Percentiles rank a stretch among this genome's conserved stretches.
Conservation (phyloP, 2,329 filamentous ascomycete species). For the Alternaria triticimaculans region DNA sequence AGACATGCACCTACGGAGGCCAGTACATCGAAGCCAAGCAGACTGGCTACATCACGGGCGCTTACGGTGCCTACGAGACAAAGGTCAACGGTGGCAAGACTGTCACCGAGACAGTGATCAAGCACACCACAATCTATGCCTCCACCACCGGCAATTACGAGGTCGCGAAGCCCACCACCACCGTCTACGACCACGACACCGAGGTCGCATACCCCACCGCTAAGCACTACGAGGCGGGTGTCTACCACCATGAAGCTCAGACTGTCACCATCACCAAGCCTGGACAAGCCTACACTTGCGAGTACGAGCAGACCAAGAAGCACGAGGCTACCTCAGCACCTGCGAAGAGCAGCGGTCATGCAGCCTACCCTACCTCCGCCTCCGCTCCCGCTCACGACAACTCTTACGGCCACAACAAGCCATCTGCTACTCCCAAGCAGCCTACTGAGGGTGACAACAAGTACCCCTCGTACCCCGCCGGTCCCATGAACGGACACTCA, state of each 20-base stretch:
- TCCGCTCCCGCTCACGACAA: slow-evolving; percentile 12
- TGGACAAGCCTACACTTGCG: slow-evolving; percentile 38
- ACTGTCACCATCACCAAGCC: slow-evolving; percentile 45
- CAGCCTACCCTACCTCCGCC: slow-evolving; percentile 10
- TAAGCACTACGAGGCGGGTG: slow-evolving; percentile 28
- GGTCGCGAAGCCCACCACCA: slow-evolving; percentile 44
- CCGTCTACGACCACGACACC: slow-evolving; percentile 34
- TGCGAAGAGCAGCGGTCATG: slow-evolving; percentile 8
- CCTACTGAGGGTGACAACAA: slow-evolving; percentile 9
- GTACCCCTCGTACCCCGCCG: slow-evolving; percentile 7
- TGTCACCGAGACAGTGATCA: slow-evolving; percentile 33
- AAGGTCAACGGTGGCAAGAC: slow-evolving; percentile 17
- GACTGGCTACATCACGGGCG: slow-evolving; percentile 33
- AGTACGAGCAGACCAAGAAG: slow-evolving; percentile 29
- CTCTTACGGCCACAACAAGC: slow-evolving; percentile 13
- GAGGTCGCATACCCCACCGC: slow-evolving; percentile 36
- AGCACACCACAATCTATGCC: slow-evolving; percentile 32
- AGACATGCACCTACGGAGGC: slow-evolving; percentile 39
- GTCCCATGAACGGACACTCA: background rate
- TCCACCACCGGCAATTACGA: slow-evolving; percentile 36
- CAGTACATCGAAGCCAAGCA: slow-evolving; percentile 26
- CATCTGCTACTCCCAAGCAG: slow-evolving; percentile 13
- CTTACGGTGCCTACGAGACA: slow-evolving; percentile 33
- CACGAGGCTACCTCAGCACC: slow-evolving; percentile 18
- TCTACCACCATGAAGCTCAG: slow-evolving; percentile 37